These are phyloP conservation scores for Pythium brassicae DNA, from an alignment of 352 stramenopile genomes.

Conservation along the genomic window DNA sequence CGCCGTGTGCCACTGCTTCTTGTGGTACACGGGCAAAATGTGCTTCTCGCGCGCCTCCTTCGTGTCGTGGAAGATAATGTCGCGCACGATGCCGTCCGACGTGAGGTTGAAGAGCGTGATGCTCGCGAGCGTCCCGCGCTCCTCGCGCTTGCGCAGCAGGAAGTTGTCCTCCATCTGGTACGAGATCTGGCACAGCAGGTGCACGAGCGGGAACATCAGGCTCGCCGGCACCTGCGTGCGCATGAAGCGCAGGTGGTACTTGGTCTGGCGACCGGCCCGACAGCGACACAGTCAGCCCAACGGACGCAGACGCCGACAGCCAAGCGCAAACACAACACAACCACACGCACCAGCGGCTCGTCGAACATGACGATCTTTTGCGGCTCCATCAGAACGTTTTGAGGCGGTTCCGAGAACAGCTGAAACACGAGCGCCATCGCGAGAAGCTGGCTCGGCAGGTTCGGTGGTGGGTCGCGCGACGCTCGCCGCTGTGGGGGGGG, in stretches of 20 bases:
- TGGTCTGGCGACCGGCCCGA: slow-evolving; percentile 51
- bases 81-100: slow-evolving; percentile 80
- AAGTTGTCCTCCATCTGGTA: slow-evolving; percentile 88
- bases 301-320: slow-evolving; percentile 1
- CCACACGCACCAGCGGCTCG: slow-evolving; percentile 69
- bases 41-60: slow-evolving; percentile 84
- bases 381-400: slow-evolving; percentile 72
- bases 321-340: no score
- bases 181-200: slow-evolving; percentile 84
- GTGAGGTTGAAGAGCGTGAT: slow-evolving; percentile 83
- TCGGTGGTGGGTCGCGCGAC: slow-evolving; percentile 67
- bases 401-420: slow-evolving; percentile 77
- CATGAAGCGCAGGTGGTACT: slow-evolving; percentile 81
- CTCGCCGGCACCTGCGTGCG: slow-evolving; percentile 72
- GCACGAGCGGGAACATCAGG: slow-evolving; percentile 82
- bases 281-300: slow-evolving; percentile 1
- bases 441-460: slow-evolving; percentile 74
- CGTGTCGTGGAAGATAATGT: slow-evolving; percentile 84
- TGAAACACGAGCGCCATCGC: slow-evolving; percentile 84
- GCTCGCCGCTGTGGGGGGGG: slow-evolving; percentile 35
- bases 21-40: slow-evolving; percentile 79
- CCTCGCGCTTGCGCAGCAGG: slow-evolving; percentile 70
- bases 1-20: slow-evolving; percentile 83
- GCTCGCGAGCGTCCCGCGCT: slow-evolving; percentile 74
- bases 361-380: slow-evolving; percentile 84